Evolutionary conservation across 2,329 filamentous ascomycete genomes (phyloP).

Genomic region (Colletotrichum somersetense): DNA sequence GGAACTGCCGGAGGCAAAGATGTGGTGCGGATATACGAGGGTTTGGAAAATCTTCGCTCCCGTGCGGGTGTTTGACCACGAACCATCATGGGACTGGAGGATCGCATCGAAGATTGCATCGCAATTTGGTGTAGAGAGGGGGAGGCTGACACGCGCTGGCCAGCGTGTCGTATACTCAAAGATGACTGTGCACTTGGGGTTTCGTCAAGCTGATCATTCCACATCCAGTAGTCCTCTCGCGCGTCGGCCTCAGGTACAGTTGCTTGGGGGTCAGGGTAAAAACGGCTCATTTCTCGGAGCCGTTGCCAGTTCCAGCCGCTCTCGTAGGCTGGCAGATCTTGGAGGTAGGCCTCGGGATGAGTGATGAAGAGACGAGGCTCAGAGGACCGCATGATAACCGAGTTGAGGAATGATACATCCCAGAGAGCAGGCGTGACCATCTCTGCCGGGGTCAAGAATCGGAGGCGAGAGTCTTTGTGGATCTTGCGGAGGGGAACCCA

Average conservation of each 20-base stretch:
- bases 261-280: conserved; percentile 58
- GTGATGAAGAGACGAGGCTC: conserved; percentile 80
- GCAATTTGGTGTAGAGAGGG: conserved; percentile 58
- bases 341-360: conserved; percentile 79
- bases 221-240: conserved; percentile 75
- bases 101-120: conserved; percentile 52
- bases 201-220: conserved; percentile 74
- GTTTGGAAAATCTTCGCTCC: conserved; percentile 58
- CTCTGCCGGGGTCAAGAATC: conserved; percentile 77
- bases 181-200: conserved; percentile 60
- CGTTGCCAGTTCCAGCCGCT: conserved; percentile 78
- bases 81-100: conserved; percentile 51
- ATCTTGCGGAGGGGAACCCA: conserved; percentile 85
- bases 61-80: conserved; percentile 58
- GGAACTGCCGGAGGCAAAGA: conserved; percentile 63
- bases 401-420: conserved; percentile 77
- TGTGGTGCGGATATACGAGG: conserved; percentile 63
- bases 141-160: conserved; percentile 57
- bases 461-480: conserved; percentile 78
- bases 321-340: conserved; percentile 67
- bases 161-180: conserved; percentile 57
- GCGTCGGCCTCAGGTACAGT: conserved; percentile 70
- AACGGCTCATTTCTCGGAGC: conserved; percentile 71
- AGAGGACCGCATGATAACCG: conserved; percentile 79
- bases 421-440: conserved; percentile 80